Conservation (phyloP, 352 stramenopile species). For the Aphanomyces astaci region DNA sequence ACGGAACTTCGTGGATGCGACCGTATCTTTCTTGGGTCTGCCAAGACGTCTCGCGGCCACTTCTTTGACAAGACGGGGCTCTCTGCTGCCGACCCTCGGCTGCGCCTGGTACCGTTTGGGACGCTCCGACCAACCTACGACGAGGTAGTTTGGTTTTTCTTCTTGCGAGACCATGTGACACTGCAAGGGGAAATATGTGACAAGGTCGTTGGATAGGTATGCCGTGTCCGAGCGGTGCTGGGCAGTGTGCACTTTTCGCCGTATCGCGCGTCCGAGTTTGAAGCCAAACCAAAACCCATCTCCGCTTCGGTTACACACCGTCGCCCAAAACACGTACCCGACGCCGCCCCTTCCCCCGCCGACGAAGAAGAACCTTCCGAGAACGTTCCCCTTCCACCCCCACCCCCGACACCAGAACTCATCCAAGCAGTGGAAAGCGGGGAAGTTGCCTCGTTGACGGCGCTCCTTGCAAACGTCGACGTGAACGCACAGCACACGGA, state of each 20-base stretch:
- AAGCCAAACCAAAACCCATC: neutral
- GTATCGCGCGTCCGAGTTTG: neutral
- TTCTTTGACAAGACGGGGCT: constrained; percentile 77
- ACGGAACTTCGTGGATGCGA: constrained; percentile 38
- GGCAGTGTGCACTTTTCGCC: constrained; percentile 57
- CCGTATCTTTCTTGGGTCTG: constrained; percentile 65
- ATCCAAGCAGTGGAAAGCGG: constrained; percentile 22
- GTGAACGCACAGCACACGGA: constrained; percentile 53
- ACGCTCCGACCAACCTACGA: constrained; percentile 82
- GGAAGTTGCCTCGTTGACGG: constrained; percentile 34
- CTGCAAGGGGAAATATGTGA: too few relatives aligned
- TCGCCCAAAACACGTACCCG: neutral
- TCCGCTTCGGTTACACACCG: neutral
- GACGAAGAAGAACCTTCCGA: neutral
- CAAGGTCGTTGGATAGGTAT: constrained; percentile 28
- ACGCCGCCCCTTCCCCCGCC: too few relatives aligned
- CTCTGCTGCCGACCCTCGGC: constrained; percentile 39
- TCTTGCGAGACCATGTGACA: too few relatives aligned
- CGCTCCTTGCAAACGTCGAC: constrained; percentile 28
- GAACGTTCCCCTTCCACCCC: neutral
- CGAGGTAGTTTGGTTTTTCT: too few relatives aligned
- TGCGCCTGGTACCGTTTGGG: constrained; percentile 76
- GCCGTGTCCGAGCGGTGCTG: constrained; percentile 59
- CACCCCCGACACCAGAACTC: constrained; percentile 9
- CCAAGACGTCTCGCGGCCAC: constrained; percentile 58